Evolutionary conservation across 169 alveolate genomes (phyloP).

Genomic region (Cryptosporidium bovis): DNA sequence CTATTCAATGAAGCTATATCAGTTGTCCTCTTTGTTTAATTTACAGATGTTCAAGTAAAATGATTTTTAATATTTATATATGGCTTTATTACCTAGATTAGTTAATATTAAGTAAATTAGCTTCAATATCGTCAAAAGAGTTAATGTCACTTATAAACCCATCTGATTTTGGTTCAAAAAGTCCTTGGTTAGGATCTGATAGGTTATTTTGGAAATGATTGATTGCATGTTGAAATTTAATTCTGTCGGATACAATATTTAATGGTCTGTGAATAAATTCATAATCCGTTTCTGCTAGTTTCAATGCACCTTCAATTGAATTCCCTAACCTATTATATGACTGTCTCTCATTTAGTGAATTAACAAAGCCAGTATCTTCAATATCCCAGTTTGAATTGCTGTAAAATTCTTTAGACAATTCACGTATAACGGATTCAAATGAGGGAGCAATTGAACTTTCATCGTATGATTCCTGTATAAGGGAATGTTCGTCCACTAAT

Average conservation of each 20-base stretch:
- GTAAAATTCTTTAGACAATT: constrained; percentile 48
- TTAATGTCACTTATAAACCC: not conserved
- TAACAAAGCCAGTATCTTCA: constrained; percentile 56
- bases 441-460: constrained; percentile 65
- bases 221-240: constrained; percentile 62
- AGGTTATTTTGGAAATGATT: constrained; percentile 14
- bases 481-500: constrained; percentile 61
- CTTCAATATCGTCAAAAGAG: constrained; percentile 38
- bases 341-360: constrained; percentile 39
- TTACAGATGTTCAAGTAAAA: no score
- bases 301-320: constrained; percentile 60
- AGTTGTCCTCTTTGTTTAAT: no score
- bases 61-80: no score
- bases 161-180: constrained; percentile 46
- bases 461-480: constrained; percentile 33
- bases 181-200: constrained; percentile 18
- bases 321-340: constrained; percentile 53
- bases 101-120: constrained; percentile 30
- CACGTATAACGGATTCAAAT: constrained; percentile 68
- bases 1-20: no score
- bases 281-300: constrained; percentile 18
- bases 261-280: constrained; percentile 33
- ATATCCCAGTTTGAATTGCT: constrained; percentile 60
- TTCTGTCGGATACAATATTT: constrained; percentile 55
- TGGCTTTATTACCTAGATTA: not conserved